Percentiles rank a stretch among this genome's conserved stretches.
Conservation (phyloP, 176 grass and related monocot species). For the Canna indica region DNA sequence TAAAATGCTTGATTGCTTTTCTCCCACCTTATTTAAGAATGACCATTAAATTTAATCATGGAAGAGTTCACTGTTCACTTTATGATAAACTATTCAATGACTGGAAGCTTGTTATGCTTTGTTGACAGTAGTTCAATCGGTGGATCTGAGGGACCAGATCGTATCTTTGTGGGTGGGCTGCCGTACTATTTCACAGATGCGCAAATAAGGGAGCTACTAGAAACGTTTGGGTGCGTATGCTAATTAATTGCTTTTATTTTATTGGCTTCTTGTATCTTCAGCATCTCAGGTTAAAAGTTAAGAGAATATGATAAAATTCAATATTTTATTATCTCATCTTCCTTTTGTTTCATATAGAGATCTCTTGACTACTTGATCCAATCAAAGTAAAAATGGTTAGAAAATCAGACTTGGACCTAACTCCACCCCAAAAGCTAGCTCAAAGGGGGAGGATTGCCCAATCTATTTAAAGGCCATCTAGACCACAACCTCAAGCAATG, state of each 20-base stretch:
- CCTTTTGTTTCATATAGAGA: background rate
- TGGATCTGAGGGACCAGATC: conserved; percentile 26
- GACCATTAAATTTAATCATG: background rate
- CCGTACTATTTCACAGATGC: conserved; percentile 27
- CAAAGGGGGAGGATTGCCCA: no score
- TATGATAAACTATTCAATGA: background rate
- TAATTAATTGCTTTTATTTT: background rate
- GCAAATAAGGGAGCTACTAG: conserved; percentile 28
- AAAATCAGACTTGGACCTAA: no score
- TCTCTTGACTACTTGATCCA: background rate
- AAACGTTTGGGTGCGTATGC: conserved; percentile 21
- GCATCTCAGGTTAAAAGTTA: background rate
- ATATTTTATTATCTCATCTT: background rate
- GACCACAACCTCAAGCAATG: no score
- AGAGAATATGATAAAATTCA: background rate
- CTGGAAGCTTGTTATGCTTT: background rate
- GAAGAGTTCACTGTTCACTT: background rate
- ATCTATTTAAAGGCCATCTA: no score
- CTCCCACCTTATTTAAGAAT: background rate
- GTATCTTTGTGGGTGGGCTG: conserved; percentile 27
- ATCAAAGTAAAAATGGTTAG: background rate
- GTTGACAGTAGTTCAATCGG: conserved; percentile 5
- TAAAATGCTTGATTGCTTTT: no score
- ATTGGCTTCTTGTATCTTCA: background rate
- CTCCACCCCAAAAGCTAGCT: no score